These are phyloP conservation scores for Polyporus arcularius DNA, from an alignment of 768 basidiomycete genomes.

Conservation along the genomic window DNA sequence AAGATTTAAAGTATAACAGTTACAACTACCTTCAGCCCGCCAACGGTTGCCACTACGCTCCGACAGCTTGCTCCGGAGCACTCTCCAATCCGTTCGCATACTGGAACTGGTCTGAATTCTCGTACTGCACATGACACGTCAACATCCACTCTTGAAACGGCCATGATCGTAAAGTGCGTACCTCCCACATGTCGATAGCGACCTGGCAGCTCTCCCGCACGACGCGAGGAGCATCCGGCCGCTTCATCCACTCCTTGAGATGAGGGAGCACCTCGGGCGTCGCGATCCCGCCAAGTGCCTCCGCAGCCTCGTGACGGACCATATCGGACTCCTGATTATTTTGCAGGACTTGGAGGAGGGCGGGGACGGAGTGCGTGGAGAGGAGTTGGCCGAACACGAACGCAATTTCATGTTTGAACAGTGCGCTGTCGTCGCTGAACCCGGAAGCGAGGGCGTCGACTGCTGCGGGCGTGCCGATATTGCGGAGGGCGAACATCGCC, in stretches of 20 bases:
- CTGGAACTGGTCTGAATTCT: slow-evolving; percentile 80
- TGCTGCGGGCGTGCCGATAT: slow-evolving; percentile 83
- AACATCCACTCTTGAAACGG: neutral
- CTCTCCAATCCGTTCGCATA: slow-evolving; percentile 59
- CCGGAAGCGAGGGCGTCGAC: slow-evolving; percentile 91
- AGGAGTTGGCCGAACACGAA: slow-evolving; percentile 97
- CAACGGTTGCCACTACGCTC: slow-evolving; percentile 19
- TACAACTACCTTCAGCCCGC: neutral
- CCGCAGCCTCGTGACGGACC: slow-evolving; percentile 98
- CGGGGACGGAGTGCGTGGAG: slow-evolving; percentile 84
- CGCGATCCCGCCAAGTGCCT: slow-evolving; percentile 97
- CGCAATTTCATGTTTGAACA: slow-evolving; percentile 99
- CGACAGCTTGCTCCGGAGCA: slow-evolving; percentile 16
- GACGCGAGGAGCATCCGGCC: slow-evolving; percentile 80
- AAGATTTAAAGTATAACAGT: neutral
- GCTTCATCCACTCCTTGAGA: slow-evolving; percentile 80
- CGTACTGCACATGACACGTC: slow-evolving; percentile 49
- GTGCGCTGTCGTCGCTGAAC: slow-evolving; percentile 83
- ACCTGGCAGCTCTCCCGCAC: slow-evolving; percentile 96
- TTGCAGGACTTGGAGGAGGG: slow-evolving; percentile 77
- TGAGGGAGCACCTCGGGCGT: slow-evolving; percentile 89
- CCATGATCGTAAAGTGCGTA: slow-evolving; percentile 32
- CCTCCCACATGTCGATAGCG: slow-evolving; percentile 98
- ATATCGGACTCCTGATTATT: slow-evolving; percentile 81
- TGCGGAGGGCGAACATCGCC: slow-evolving; percentile 97